A percentile compares a stretch with the other conserved stretches of the same genome.
These are phyloP conservation scores for Pseudogymnoascus sp. DNA, from an alignment of 2,329 filamentous ascomycete species.

Conservation along the genomic window DNA sequence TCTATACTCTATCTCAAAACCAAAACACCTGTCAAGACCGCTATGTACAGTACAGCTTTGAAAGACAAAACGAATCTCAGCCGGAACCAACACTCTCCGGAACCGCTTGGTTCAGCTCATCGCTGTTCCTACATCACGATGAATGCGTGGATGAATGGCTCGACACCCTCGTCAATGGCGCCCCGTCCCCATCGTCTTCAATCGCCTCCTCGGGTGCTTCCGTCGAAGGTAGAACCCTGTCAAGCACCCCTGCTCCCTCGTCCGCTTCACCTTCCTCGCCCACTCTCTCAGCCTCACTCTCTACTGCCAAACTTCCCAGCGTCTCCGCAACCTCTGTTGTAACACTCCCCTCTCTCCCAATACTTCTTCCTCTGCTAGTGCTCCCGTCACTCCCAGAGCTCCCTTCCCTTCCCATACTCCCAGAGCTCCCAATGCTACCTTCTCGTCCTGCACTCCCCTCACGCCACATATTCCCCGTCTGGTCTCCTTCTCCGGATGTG, in stretches of 20 bases:
- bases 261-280: neutral
- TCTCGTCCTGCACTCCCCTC: neutral
- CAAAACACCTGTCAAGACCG: neutral
- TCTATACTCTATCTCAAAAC: neutral
- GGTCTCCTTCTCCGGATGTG: too few relatives aligned
- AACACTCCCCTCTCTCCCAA: neutral
- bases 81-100: neutral
- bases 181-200: neutral
- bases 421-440: neutral
- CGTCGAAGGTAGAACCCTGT: neutral
- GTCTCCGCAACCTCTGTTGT: neutral
- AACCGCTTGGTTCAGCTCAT: neutral
- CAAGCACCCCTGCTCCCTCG: neutral
- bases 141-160: neutral
- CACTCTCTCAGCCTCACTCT: neutral
- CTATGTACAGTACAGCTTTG: slow-evolving; percentile 6
- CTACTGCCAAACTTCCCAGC: neutral
- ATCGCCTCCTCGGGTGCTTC: neutral
- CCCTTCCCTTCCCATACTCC: neutral
- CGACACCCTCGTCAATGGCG: neutral
- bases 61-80: neutral
- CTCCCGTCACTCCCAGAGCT: neutral
- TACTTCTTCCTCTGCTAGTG: neutral
- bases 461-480: neutral
- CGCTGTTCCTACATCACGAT: neutral